These are phyloP conservation scores for Acidiella bohemica DNA, from an alignment of 495 filamentous ascomycete species.

Conservation along the genomic window DNA sequence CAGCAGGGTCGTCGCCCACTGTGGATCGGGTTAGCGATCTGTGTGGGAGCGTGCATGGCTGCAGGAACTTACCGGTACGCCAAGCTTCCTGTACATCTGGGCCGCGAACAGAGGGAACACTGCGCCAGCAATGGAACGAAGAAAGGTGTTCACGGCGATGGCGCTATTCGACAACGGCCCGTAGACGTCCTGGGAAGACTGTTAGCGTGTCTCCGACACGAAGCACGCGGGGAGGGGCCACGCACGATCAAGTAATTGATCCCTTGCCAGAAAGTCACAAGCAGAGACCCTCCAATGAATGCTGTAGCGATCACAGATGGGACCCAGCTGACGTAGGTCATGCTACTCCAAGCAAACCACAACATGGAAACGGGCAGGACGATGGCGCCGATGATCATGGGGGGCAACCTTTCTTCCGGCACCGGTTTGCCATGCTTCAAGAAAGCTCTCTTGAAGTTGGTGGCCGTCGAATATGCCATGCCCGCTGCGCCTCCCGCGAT, in stretches of 20 bases:
- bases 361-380: constrained; percentile 25
- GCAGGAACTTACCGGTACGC: constrained; percentile 31
- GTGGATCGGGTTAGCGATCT: constrained; percentile 29
- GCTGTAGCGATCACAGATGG: constrained; percentile 25
- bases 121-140: constrained; percentile 32
- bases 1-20: constrained; percentile 51
- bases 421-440: constrained; percentile 16
- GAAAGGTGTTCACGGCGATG: constrained; percentile 37
- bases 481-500: constrained; percentile 8
- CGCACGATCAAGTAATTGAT: constrained; percentile 42
- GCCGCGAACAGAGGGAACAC: constrained; percentile 29
- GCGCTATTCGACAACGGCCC: constrained; percentile 41
- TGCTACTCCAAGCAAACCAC: constrained; percentile 29
- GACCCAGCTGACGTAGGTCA: constrained; percentile 20
- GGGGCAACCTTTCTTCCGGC: constrained; percentile 26
- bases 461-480: constrained; percentile 13
- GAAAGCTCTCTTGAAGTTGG: constrained; percentile 16
- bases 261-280: constrained; percentile 31
- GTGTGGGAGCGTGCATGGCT: too few relatives aligned
- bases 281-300: constrained; percentile 23
- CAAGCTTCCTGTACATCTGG: constrained; percentile 23
- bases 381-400: constrained; percentile 27
- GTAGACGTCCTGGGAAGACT: constrained; percentile 37
- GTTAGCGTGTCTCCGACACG: not conserved
- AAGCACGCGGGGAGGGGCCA: not conserved